These are phyloP conservation scores for Pleochaeta shiraiana DNA, from an alignment of 2,329 filamentous ascomycete genomes.

Conservation along the genomic window DNA sequence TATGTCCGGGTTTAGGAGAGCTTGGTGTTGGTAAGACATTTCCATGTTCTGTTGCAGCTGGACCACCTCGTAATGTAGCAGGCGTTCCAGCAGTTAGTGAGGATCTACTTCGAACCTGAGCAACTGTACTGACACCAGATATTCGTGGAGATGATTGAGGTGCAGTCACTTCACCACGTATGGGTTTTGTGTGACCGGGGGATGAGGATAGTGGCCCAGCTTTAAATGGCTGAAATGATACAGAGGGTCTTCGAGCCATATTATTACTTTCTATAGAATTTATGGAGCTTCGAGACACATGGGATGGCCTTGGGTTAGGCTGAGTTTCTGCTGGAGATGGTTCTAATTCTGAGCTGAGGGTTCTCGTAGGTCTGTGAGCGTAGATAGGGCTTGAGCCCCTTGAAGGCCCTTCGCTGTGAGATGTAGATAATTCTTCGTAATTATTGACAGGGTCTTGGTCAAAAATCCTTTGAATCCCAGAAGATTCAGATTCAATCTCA, in stretches of 20 bases:
- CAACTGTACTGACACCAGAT: constrained; percentile 26
- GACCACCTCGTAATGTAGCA: constrained; percentile 44
- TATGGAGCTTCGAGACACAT: constrained; percentile 14
- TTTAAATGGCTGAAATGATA: constrained; percentile 93
- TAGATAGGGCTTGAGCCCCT: constrained; percentile 73
- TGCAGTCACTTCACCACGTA: constrained; percentile 14
- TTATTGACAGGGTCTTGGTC: constrained; percentile 48
- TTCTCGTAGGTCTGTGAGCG: constrained; percentile 48
- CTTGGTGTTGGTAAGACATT: constrained; percentile 45
- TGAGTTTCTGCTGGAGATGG: constrained; percentile 31
- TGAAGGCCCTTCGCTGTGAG: constrained; percentile 57
- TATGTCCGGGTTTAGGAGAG: constrained; percentile 57
- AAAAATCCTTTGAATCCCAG: constrained; percentile 28
- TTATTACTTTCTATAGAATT: constrained; percentile 27
- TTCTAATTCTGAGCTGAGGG: constrained; percentile 37
- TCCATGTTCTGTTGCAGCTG: constrained; percentile 33
- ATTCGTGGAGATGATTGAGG: constrained; percentile 32
- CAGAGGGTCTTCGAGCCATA: constrained; percentile 48
- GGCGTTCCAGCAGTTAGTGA: constrained; percentile 59
- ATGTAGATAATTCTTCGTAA: constrained; percentile 79
- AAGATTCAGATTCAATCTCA: constrained; percentile 57
- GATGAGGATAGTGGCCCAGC: constrained; percentile 86
- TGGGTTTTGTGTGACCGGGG: constrained; percentile 27
- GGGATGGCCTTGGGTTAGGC: constrained; percentile 19
- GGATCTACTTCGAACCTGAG: constrained; percentile 43